phyloP scores from a whole-genome alignment of 768 basidiomycete species.

The Panaeolus papilionaceus region DNA sequence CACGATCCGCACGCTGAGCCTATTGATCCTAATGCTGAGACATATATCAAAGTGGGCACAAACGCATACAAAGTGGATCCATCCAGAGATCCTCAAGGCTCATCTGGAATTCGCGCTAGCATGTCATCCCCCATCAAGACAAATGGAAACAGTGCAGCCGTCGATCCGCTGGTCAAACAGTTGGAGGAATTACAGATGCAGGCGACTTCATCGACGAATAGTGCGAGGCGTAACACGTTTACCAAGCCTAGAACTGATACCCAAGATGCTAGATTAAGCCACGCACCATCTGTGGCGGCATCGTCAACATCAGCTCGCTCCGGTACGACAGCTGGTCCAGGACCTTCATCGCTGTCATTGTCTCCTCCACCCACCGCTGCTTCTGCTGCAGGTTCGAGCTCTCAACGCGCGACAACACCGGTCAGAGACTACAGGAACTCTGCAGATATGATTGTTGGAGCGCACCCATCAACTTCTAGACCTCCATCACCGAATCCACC shows the following conservation, averaged over 20 bases:
- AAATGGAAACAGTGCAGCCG: constrained; percentile 34
- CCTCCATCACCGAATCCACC: constrained; percentile 78
- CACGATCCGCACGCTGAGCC: constrained; percentile 63
- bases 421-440: constrained; percentile 73
- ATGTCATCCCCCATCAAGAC: constrained; percentile 36
- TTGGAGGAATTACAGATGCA: constrained; percentile 64
- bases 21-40: constrained; percentile 67
- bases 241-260: constrained; percentile 34
- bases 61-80: constrained; percentile 73
- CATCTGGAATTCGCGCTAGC: constrained; percentile 25
- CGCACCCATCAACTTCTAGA: constrained; percentile 72
- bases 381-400: constrained; percentile 30
- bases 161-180: constrained; percentile 72
- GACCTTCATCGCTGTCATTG: constrained; percentile 39
- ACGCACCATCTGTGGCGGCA: constrained; percentile 26
- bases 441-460: constrained; percentile 81
- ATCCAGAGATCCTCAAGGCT: constrained; percentile 65
- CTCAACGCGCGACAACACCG: constrained; percentile 38
- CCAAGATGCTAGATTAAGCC: constrained; percentile 31
- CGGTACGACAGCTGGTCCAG: constrained; percentile 25
- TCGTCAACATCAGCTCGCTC: constrained; percentile 28
- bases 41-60: constrained; percentile 73
- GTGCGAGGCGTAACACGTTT: constrained; percentile 52
- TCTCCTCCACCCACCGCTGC: constrained; percentile 35
- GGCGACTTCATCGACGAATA: constrained; percentile 48